Conservation (phyloP, 139 green algal species). For the Closterium sp. region DNA sequence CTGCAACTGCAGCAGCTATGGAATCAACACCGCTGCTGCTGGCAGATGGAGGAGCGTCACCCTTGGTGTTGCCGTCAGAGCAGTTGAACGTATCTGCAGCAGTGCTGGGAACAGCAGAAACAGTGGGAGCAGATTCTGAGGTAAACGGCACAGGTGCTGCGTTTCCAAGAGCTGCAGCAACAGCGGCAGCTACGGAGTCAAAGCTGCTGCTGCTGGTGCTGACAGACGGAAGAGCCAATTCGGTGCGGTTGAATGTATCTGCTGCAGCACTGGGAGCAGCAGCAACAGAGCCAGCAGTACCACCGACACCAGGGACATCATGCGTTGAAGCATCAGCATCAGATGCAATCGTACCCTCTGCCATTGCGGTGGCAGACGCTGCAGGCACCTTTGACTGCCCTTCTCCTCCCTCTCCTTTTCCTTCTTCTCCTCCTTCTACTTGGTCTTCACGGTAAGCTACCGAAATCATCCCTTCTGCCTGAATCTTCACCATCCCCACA, state of each 20-base stretch:
- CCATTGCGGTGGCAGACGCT: not conserved
- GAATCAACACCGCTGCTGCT: not conserved
- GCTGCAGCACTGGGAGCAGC: not conserved
- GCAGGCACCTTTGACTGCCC: not conserved
- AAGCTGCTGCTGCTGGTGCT: not conserved
- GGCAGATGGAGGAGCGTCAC: not conserved
- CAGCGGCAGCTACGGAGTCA: not conserved
- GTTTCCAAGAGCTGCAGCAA: not conserved
- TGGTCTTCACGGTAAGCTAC: not conserved
- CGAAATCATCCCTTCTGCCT: not conserved
- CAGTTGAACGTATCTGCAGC: not conserved
- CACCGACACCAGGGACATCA: not conserved
- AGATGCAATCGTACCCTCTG: not conserved
- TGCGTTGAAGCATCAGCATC: not conserved
- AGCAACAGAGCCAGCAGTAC: not conserved
- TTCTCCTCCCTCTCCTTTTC: not conserved
- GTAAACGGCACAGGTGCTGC: too few relatives aligned
- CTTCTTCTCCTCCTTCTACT: not conserved
- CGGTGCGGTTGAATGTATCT: not conserved
- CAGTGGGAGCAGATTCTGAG: too few relatives aligned
- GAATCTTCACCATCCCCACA: not conserved
- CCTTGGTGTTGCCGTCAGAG: too few relatives aligned
- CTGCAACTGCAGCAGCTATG: not conserved
- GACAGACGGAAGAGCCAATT: not conserved
- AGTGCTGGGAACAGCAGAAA: not conserved